Evolutionary conservation across 1,284 basidiomycete genomes (phyloP).

Genomic region (Trametes polyzona): DNA sequence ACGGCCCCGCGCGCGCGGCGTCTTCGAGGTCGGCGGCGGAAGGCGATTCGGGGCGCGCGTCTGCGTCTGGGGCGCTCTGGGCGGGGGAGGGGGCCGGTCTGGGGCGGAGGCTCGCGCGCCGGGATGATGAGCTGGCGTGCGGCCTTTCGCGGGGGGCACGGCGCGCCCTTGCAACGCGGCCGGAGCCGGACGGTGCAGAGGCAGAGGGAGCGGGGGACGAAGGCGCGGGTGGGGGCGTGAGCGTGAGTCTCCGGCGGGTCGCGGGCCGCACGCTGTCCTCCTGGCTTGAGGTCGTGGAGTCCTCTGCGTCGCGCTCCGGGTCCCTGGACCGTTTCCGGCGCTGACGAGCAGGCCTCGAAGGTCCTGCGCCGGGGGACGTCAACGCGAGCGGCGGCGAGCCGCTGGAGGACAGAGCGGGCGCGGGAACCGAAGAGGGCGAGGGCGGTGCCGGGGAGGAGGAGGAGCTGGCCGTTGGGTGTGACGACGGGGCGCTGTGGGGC

Average conservation of each 20-base stretch:
- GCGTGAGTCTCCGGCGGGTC: background rate
- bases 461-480: too few species aligned
- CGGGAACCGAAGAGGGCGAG: background rate
- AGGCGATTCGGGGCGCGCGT: too few species aligned
- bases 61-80: too few species aligned
- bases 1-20: too few species aligned
- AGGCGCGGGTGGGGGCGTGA: background rate
- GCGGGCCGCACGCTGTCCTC: background rate
- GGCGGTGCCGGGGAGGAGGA: background rate
- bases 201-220: background rate
- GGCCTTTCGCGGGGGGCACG: too few species aligned
- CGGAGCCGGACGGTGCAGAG: background rate
- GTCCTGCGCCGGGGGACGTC: background rate
- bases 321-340: constrained; percentile 2
- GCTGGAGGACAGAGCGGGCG: background rate
- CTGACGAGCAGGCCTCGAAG: background rate
- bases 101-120: too few species aligned
- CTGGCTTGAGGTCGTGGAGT: background rate
- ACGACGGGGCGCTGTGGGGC: too few species aligned
- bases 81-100: too few species aligned
- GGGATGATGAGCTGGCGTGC: too few species aligned
- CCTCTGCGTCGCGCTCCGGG: background rate
- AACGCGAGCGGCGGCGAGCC: background rate
- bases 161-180: background rate
- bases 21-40: too few species aligned